Evolutionary conservation across 176 grass and related monocot genomes (phyloP).

Genomic region (Miscanthus lutarioriparius): DNA sequence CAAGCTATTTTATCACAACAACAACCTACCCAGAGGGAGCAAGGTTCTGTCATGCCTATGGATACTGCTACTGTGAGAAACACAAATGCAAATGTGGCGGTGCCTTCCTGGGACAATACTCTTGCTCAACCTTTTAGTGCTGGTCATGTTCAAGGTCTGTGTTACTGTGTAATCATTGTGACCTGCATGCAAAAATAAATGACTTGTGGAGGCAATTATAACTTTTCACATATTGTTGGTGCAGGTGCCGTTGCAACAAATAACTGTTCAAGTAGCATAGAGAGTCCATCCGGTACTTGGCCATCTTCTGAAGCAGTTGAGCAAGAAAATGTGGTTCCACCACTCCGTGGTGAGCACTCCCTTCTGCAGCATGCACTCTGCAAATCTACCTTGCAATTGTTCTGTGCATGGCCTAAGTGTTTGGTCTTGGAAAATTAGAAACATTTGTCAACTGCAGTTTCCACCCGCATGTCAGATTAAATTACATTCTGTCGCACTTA

Average conservation of each 20-base stretch:
- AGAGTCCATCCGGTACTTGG: conserved; percentile 52
- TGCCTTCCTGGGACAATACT: conserved; percentile 46
- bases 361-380: neutral
- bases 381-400: conserved; percentile 22
- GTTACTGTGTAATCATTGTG: neutral
- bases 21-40: conserved; percentile 40
- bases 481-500: neutral
- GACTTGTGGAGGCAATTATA: conserved; percentile 16
- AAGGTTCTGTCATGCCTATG: conserved; percentile 41
- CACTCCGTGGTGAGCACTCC: conserved; percentile 52
- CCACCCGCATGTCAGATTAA: neutral
- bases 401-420: neutral
- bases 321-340: conserved; percentile 61
- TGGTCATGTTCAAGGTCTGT: conserved; percentile 49
- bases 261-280: conserved; percentile 76
- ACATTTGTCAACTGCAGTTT: conserved; percentile 4
- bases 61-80: conserved; percentile 45
- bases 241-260: conserved; percentile 50
- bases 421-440: neutral
- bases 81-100: conserved; percentile 26
- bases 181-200: neutral
- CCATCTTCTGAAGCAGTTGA: conserved; percentile 65
- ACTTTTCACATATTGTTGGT: conserved; percentile 27
- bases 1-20: conserved; percentile 41
- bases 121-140: conserved; percentile 45